Conservation (phyloP, 345 rosid species). For the Orychophragmus violaceus region DNA sequence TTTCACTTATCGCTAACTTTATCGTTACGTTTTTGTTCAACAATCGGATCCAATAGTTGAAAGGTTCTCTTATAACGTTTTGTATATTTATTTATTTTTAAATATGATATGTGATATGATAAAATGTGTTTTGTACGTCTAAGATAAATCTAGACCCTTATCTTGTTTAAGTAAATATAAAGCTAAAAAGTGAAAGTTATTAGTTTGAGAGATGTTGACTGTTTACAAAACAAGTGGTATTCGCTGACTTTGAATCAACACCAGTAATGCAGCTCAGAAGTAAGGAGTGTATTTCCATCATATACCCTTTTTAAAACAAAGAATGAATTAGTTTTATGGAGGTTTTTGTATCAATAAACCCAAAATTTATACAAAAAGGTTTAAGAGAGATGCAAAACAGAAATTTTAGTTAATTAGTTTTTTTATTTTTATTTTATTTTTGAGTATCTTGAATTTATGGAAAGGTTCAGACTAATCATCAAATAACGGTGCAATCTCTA, state of each 20-base stretch:
- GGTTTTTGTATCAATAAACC: neutral
- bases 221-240: constrained; percentile 14
- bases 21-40: too few species aligned
- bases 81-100: neutral
- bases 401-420: neutral
- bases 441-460: too few species aligned
- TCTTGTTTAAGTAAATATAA: neutral
- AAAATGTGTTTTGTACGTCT: neutral
- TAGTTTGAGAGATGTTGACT: constrained; percentile 4
- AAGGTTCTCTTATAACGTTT: neutral
- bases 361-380: neutral
- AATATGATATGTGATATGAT: neutral
- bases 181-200: neutral
- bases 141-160: neutral
- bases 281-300: neutral
- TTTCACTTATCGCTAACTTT: too few species aligned
- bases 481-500: too few species aligned
- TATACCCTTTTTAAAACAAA: neutral
- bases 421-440: too few species aligned
- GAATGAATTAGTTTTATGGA: neutral
- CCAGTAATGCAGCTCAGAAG: constrained; percentile 18
- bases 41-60: too few species aligned
- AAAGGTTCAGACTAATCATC: too few species aligned
- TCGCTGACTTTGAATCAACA: constrained; percentile 17
- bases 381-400: neutral